phyloP scores from a whole-genome alignment of 129 eudicot species.

The Heracleum sosnowskyi region DNA sequence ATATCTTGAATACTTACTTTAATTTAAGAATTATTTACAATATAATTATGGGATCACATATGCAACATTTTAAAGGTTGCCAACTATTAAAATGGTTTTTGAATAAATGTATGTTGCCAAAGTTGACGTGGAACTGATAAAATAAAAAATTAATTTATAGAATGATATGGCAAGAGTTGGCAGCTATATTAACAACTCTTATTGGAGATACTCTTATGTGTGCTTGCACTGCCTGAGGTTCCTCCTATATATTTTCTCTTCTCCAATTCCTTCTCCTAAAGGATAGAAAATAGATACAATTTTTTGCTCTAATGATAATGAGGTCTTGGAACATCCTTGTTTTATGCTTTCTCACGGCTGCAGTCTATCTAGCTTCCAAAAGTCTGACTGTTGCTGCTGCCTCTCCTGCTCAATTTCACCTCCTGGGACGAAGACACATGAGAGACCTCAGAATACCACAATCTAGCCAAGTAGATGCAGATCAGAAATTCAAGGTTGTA shows the following conservation, averaged over 20 bases:
- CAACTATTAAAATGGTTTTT: no score
- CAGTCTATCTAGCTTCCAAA: not conserved
- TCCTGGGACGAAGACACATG: not conserved
- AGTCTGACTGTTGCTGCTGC: not conserved
- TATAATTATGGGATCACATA: no score
- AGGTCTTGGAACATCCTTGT: constrained; percentile 4
- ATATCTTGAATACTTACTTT: no score
- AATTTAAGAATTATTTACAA: no score
- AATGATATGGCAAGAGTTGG: no score
- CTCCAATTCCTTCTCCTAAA: not conserved
- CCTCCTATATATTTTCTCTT: not conserved
- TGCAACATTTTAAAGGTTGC: no score
- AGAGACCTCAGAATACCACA: not conserved
- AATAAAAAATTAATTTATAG: no score
- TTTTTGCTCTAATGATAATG: not conserved
- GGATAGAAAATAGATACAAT: not conserved
- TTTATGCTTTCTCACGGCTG: not conserved
- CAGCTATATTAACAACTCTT: no score
- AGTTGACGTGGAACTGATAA: no score
- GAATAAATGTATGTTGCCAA: no score
- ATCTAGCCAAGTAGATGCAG: constrained; percentile 1
- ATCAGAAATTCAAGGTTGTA: not conserved
- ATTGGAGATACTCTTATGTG: no score
- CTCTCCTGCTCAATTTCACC: not conserved
- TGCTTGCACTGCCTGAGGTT: not conserved